phyloP scores from a whole-genome alignment of 2,329 filamentous ascomycete genomes.

The Colletotrichum theobromicola region DNA sequence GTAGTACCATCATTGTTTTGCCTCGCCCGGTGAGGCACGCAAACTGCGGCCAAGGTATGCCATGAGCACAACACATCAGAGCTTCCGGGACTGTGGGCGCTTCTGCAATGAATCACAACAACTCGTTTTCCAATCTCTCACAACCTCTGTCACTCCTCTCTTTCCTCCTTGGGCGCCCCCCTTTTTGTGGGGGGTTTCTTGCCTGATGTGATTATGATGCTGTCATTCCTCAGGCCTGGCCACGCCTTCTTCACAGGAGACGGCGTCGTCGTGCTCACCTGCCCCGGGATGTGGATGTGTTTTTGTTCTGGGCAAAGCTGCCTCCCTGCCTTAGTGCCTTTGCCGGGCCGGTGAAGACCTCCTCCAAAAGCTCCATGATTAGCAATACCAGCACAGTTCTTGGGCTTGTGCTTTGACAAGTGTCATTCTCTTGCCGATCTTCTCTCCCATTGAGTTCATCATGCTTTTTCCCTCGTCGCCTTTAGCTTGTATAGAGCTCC shows the following conservation, averaged over 20 bases:
- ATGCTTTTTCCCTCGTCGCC: neutral
- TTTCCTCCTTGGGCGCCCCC: neutral
- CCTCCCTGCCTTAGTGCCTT: neutral
- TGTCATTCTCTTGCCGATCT: conserved; percentile 4
- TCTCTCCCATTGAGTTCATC: neutral
- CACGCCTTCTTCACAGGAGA: neutral
- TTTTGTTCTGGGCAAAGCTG: neutral
- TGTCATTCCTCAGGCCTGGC: neutral
- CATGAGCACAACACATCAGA: conserved; percentile 1
- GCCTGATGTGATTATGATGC: neutral
- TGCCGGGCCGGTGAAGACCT: neutral
- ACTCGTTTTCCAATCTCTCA: neutral
- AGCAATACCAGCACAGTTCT: neutral
- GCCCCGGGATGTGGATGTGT: neutral
- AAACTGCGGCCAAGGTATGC: conserved; percentile 14
- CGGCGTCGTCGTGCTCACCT: neutral
- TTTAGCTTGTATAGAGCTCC: neutral
- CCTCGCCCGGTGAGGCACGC: neutral
- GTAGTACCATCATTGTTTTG: neutral
- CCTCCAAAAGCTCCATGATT: neutral
- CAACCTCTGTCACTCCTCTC: neutral
- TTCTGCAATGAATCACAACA: conserved; percentile 4
- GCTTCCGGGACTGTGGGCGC: neutral
- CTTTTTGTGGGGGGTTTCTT: neutral
- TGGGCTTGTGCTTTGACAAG: neutral